Evolutionary conservation across 495 filamentous ascomycete species (phyloP).

Genomic region (Penicilliopsis zonata): DNA sequence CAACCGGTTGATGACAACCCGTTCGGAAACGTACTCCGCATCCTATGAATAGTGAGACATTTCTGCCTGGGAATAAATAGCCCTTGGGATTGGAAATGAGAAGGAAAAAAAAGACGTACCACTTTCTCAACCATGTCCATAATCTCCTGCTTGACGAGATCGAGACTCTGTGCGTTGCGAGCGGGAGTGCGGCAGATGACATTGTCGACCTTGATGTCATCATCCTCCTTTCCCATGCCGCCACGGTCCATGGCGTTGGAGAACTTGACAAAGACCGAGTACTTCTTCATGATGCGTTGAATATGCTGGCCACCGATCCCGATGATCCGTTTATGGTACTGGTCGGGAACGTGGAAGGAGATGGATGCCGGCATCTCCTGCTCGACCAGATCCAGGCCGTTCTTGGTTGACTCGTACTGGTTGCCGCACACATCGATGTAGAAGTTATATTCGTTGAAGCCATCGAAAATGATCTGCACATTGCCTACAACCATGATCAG

Average conservation of each 20-base stretch:
- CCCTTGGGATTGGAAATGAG: no score
- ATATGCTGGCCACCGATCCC: conserved; percentile 98
- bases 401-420: conserved; percentile 83
- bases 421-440: conserved; percentile 94
- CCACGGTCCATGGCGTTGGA: conserved; percentile 99
- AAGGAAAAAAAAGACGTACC: conserved; percentile 33
- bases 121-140: conserved; percentile 98
- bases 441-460: conserved; percentile 99
- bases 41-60: conserved; percentile 37
- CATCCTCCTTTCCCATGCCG: conserved; percentile 85
- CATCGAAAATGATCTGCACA: conserved; percentile 97
- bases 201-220: conserved; percentile 97
- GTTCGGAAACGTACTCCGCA: conserved; percentile 89
- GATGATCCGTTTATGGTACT: conserved; percentile 99
- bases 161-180: conserved; percentile 90
- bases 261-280: conserved; percentile 99
- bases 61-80: not conserved
- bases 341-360: conserved; percentile 98
- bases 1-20: conserved; percentile 83
- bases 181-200: conserved; percentile 97
- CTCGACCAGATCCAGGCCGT: conserved; percentile 83
- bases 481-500: conserved; percentile 41
- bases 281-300: conserved; percentile 99
- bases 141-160: conserved; percentile 96
- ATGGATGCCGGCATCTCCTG: conserved; percentile 99